Percentiles rank a stretch among this genome's conserved stretches.
Conservation (phyloP, 2,329 filamentous ascomycete species). For the Fusarium keratoplasticum region DNA sequence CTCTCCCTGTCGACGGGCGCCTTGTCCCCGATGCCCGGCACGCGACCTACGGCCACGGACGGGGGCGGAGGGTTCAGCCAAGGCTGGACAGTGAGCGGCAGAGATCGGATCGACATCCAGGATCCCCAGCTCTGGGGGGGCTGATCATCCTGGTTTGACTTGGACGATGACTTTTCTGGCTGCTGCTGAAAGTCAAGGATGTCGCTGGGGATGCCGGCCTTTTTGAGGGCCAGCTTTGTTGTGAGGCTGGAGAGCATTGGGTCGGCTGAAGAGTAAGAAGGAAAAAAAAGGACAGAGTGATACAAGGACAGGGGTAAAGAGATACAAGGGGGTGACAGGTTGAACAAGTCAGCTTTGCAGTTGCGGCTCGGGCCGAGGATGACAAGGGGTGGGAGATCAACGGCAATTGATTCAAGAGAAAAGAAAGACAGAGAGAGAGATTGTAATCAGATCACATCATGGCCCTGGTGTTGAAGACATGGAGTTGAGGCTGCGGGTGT, state of each 20-base stretch:
- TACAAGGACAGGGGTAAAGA: background rate
- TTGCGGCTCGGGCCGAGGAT: constrained; percentile 8
- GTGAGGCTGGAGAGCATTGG: constrained; percentile 67
- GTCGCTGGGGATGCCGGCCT: constrained; percentile 65
- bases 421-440: background rate
- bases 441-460: background rate
- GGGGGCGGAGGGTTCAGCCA: constrained; percentile 65
- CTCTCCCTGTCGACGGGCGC: constrained; percentile 61
- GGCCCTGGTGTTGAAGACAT: constrained; percentile 19
- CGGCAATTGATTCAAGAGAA: background rate
- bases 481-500: constrained; percentile 17
- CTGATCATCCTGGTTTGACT: constrained; percentile 44
- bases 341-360: constrained; percentile 2
- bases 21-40: constrained; percentile 61
- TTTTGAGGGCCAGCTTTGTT: constrained; percentile 69
- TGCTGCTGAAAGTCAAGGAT: constrained; percentile 55
- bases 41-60: constrained; percentile 57
- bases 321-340: background rate
- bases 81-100: constrained; percentile 64
- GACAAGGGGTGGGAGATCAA: background rate
- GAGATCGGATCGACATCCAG: constrained; percentile 63
- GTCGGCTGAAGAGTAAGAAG: constrained; percentile 24
- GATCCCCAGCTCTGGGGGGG: constrained; percentile 52
- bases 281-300: background rate
- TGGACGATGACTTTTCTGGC: constrained; percentile 49